Conservation (phyloP, 2,329 filamentous ascomycete species). For the Pleomassaria siparia region DNA sequence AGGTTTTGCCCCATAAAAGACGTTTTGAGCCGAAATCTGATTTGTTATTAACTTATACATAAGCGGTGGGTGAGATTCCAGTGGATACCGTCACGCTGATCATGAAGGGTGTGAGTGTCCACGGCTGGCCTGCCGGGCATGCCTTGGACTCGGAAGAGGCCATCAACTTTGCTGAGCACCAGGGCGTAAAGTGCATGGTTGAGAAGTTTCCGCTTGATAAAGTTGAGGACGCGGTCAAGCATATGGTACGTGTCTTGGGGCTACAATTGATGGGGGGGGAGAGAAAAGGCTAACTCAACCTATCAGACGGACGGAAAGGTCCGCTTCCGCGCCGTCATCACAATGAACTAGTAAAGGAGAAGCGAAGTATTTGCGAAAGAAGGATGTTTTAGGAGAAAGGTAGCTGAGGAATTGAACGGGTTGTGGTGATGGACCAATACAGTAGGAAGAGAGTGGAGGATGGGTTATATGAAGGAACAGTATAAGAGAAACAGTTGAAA, state of each 20-base stretch:
- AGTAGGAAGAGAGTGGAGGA: constrained; percentile 1
- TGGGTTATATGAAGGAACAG: constrained; percentile 10
- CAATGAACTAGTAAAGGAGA: constrained; percentile 43
- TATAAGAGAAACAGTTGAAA: constrained; percentile 15
- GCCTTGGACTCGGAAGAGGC: constrained; percentile 56
- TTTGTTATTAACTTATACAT: too few species aligned
- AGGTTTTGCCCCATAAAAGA: constrained; percentile 12
- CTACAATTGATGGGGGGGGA: too few species aligned
- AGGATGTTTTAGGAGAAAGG: too few species aligned
- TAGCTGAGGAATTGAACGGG: too few species aligned
- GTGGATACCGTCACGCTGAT: constrained; percentile 50
- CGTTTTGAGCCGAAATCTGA: neutral
- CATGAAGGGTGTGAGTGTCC: constrained; percentile 50
- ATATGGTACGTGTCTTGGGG: constrained; percentile 53
- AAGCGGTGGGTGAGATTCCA: constrained; percentile 49
- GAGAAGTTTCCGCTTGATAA: constrained; percentile 56
- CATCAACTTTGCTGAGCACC: constrained; percentile 51
- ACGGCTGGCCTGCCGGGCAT: constrained; percentile 57
- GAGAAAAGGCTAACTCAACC: too few species aligned
- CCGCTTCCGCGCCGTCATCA: constrained; percentile 55
- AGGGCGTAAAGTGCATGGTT: constrained; percentile 55
- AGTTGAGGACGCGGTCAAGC: constrained; percentile 52
- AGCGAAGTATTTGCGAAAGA: too few species aligned
- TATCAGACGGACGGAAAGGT: too few species aligned
- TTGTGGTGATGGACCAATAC: too few species aligned